phyloP scores from a whole-genome alignment of 306 rosid species.

The Pachyrhizus erosus region DNA sequence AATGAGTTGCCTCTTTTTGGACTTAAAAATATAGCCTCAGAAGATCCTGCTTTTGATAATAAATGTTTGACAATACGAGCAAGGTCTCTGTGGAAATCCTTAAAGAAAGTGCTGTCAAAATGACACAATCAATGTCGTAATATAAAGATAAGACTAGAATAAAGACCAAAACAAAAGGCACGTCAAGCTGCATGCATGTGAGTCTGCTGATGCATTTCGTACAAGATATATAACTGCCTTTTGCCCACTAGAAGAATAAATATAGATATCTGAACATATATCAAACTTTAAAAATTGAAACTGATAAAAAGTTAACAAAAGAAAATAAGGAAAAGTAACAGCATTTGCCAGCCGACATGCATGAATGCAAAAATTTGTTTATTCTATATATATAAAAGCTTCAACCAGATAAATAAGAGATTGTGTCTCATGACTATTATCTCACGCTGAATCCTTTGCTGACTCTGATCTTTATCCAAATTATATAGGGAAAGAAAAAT shows the following conservation, averaged over 20 bases:
- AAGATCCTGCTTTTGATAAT: constrained; percentile 57
- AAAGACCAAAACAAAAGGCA: constrained; percentile 46
- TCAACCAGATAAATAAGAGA: constrained; percentile 37
- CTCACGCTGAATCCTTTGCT: not conserved
- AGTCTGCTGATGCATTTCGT: constrained; percentile 44
- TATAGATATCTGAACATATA: constrained; percentile 27
- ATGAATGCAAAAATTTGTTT: constrained; percentile 21
- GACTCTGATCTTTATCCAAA: constrained; percentile 44
- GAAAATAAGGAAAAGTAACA: constrained; percentile 49
- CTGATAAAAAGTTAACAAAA: constrained; percentile 36
- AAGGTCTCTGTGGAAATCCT: constrained; percentile 79
- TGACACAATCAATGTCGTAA: constrained; percentile 39
- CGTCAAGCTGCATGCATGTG: constrained; percentile 49
- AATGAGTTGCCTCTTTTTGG: constrained; percentile 85
- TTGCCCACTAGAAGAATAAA: constrained; percentile 43
- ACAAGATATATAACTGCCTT: constrained; percentile 37
- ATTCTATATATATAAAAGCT: constrained; percentile 21
- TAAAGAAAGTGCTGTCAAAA: constrained; percentile 81
- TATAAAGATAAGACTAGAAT: constrained; percentile 46
- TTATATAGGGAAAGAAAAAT: not conserved
- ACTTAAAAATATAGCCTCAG: constrained; percentile 74
- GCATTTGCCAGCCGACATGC: constrained; percentile 48
- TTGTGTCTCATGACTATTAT: constrained; percentile 23
- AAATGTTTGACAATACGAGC: constrained; percentile 62
- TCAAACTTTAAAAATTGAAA: constrained; percentile 46